Conservation (phyloP, 768 basidiomycete species). For the Cubamyces lactineus region DNA sequence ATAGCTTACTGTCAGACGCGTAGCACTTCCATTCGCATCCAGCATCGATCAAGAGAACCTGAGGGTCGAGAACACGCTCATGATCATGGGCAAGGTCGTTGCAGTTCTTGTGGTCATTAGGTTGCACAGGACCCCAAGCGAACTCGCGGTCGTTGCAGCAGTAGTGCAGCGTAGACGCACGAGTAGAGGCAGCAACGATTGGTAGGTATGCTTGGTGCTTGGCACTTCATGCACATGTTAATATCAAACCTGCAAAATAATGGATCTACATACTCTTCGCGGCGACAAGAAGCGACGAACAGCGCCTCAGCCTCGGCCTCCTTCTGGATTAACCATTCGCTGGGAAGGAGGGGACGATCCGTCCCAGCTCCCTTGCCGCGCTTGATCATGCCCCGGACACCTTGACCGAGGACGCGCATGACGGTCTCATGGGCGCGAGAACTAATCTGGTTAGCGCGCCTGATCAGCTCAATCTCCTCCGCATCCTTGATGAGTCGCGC, state of each 20-base stretch:
- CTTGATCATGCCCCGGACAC: conserved; percentile 60
- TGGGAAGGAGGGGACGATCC: conserved; percentile 60
- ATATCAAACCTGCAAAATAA: neutral
- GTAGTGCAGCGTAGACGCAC: conserved; percentile 92
- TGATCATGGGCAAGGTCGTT: conserved; percentile 48
- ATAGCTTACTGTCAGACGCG: conserved; percentile 58
- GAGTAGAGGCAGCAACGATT: conserved; percentile 85
- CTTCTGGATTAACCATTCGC: conserved; percentile 88
- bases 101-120: conserved; percentile 58
- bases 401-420: conserved; percentile 86
- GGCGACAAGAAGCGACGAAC: conserved; percentile 87
- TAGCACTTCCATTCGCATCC: conserved; percentile 87
- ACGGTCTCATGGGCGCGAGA: conserved; percentile 89
- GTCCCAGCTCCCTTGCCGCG: conserved; percentile 44
- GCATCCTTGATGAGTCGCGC: conserved; percentile 80
- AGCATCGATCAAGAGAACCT: conserved; percentile 90
- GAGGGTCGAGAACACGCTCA: conserved; percentile 51
- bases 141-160: conserved; percentile 91
- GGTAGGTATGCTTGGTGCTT: conserved; percentile 91
- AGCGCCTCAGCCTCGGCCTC: conserved; percentile 95
- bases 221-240: conserved; percentile 49
- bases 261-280: conserved; percentile 69
- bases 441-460: conserved; percentile 82
- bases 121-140: conserved; percentile 76
- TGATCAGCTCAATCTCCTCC: conserved; percentile 74